Conservation (phyloP, 2,329 filamentous ascomycete species). For the Alternaria burnsii region DNA sequence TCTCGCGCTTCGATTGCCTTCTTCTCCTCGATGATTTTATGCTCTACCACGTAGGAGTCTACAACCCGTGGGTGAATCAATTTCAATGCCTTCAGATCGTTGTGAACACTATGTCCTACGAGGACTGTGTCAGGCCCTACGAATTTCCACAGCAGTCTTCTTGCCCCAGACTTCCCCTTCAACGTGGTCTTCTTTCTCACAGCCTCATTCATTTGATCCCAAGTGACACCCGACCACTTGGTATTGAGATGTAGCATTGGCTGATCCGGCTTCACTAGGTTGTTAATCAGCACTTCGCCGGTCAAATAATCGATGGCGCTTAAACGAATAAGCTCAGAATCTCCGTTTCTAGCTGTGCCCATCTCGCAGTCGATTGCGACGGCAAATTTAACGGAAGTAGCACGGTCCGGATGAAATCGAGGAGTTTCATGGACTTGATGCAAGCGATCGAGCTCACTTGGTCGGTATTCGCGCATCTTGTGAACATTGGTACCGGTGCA, state of each 20-base stretch:
- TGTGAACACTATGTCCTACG: slow-evolving; percentile 57
- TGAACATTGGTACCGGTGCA: slow-evolving; percentile 18
- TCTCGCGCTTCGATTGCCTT: slow-evolving; percentile 12
- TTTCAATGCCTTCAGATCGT: slow-evolving; percentile 57
- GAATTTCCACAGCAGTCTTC: slow-evolving; percentile 55
- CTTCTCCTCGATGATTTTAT: slow-evolving; percentile 10
- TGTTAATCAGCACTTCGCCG: slow-evolving; percentile 59
- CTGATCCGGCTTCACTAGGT: slow-evolving; percentile 59
- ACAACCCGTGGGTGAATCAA: slow-evolving; percentile 59
- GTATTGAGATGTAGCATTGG: slow-evolving; percentile 61
- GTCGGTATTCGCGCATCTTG: slow-evolving; percentile 5
- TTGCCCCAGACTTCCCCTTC: slow-evolving; percentile 54
- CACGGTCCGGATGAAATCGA: not conserved
- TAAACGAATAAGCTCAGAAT: slow-evolving; percentile 63
- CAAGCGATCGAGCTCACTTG: slow-evolving; percentile 12
- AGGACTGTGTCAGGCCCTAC: slow-evolving; percentile 60
- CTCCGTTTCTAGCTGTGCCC: slow-evolving; percentile 56
- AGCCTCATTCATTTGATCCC: slow-evolving; percentile 51
- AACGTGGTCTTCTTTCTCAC: slow-evolving; percentile 48
- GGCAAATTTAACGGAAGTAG: not conserved
- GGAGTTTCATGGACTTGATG: slow-evolving; percentile 24
- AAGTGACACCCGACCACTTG: slow-evolving; percentile 59
- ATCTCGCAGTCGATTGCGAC: slow-evolving; percentile 66
- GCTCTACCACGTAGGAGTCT: slow-evolving; percentile 54
- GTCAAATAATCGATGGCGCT: slow-evolving; percentile 61